Conservation (phyloP, 73 alveolate genomes). For the Paramecium sonneborni region DNA sequence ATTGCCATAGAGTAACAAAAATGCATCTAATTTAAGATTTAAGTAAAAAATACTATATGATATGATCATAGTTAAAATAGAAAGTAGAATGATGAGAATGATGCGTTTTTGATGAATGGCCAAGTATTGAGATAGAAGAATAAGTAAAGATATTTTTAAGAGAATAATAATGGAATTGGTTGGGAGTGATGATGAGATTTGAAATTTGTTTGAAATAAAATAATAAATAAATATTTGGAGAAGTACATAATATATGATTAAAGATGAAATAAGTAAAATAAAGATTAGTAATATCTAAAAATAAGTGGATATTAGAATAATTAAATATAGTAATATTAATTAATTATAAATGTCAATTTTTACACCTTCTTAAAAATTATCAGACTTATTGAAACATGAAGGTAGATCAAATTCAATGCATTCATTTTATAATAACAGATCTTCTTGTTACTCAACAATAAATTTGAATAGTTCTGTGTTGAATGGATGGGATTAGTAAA, state of each 20-base stretch:
- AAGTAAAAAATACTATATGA: not conserved
- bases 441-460: not conserved
- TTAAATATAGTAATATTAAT: not conserved
- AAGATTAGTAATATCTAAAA: not conserved
- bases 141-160: too few relatives aligned
- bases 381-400: not conserved
- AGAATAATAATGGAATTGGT: too few relatives aligned
- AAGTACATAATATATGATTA: too few relatives aligned
- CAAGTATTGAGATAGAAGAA: not conserved
- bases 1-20: not conserved
- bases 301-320: not conserved
- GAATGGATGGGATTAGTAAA: not conserved
- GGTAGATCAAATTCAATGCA: slow-evolving; percentile 35
- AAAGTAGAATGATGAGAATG: not conserved
- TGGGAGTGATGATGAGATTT: not conserved
- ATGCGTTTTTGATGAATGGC: not conserved
- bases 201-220: not conserved
- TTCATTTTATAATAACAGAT: slow-evolving; percentile 2
- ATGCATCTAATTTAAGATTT: not conserved
- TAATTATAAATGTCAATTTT: not conserved
- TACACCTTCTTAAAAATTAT: slow-evolving; percentile 23
- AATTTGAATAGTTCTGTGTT: not conserved
- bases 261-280: not conserved
- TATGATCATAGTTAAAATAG: not conserved
- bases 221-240: too few relatives aligned